Percentiles rank a stretch among this genome's conserved stretches.
Evolutionary conservation across 208 protist species (phyloP).

Genomic region (Herpetomonas tarakana): DNA sequence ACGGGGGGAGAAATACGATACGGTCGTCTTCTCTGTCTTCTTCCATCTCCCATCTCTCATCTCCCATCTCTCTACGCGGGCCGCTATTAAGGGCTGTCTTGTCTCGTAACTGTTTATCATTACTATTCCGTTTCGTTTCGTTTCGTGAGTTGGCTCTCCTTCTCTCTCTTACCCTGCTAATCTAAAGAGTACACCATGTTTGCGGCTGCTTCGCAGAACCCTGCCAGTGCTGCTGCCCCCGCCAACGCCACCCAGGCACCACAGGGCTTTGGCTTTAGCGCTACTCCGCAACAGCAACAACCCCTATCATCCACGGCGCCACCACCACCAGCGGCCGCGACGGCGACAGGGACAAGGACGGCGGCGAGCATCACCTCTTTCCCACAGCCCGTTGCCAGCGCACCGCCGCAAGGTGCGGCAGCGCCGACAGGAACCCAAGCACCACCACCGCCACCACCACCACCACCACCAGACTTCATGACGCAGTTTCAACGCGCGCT

Average conservation of each 20-base stretch:
- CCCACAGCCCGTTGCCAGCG: no score
- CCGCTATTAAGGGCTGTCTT: no score
- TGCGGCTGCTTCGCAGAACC: neutral
- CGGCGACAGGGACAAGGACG: neutral
- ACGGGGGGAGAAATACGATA: no score
- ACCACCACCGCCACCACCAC: neutral
- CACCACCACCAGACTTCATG: conserved; percentile 12
- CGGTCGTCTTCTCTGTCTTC: neutral
- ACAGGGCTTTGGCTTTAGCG: neutral
- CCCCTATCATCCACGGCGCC: neutral
- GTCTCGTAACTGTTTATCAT: no score
- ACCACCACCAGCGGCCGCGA: neutral
- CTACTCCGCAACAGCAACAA: neutral
- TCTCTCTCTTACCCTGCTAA: no score
- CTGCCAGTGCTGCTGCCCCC: neutral
- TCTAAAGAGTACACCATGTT: no score
- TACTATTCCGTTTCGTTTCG: no score
- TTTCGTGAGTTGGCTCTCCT: no score
- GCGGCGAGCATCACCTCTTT: neutral
- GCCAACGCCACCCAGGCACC: neutral
- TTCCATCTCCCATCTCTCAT: neutral
- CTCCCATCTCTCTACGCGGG: no score
- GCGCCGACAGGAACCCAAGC: no score
- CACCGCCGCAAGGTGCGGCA: no score
- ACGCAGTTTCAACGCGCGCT: conserved; percentile 17